These are phyloP conservation scores for Ilyonectria destructans DNA, from an alignment of 2,329 filamentous ascomycete genomes.

Conservation along the genomic window DNA sequence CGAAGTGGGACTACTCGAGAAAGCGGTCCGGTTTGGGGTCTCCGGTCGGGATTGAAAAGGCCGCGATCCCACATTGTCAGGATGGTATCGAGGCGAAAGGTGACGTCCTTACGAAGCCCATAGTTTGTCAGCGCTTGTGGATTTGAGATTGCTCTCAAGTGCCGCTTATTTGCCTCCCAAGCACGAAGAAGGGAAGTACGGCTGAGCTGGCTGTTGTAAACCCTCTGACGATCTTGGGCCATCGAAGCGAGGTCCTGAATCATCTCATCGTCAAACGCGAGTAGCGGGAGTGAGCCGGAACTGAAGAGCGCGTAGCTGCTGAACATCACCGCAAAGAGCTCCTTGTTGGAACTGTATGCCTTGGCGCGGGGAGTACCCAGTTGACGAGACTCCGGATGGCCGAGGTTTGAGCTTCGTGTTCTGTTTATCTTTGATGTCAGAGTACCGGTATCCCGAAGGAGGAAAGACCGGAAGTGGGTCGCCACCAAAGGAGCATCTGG, in stretches of 20 bases:
- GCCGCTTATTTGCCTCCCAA: conserved; percentile 22
- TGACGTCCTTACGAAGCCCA: conserved; percentile 10
- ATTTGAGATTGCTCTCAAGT: conserved; percentile 17
- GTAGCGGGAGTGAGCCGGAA: too few species aligned
- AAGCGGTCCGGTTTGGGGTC: background rate
- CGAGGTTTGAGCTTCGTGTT: too few species aligned
- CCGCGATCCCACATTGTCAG: conserved; percentile 2
- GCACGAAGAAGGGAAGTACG: conserved; percentile 2
- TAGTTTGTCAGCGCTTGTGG: conserved; percentile 13
- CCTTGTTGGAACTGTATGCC: too few species aligned
- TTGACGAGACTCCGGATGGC: too few species aligned
- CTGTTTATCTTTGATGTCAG: background rate
- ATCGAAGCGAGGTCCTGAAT: too few species aligned
- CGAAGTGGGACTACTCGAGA: background rate
- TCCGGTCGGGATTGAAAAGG: too few species aligned
- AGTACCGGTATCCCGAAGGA: background rate
- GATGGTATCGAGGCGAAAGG: conserved; percentile 21
- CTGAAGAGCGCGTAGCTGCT: too few species aligned
- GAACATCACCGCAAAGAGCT: too few species aligned
- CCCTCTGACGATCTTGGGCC: too few species aligned
- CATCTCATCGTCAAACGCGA: too few species aligned
- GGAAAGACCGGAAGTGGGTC: background rate
- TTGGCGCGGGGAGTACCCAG: too few species aligned
- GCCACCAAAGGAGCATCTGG: background rate
- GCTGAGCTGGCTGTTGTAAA: background rate